A percentile compares a stretch with the other conserved stretches of the same genome.
These are phyloP conservation scores for Cyclocybe cylindracea DNA, from an alignment of 768 basidiomycete genomes.

Conservation along the genomic window DNA sequence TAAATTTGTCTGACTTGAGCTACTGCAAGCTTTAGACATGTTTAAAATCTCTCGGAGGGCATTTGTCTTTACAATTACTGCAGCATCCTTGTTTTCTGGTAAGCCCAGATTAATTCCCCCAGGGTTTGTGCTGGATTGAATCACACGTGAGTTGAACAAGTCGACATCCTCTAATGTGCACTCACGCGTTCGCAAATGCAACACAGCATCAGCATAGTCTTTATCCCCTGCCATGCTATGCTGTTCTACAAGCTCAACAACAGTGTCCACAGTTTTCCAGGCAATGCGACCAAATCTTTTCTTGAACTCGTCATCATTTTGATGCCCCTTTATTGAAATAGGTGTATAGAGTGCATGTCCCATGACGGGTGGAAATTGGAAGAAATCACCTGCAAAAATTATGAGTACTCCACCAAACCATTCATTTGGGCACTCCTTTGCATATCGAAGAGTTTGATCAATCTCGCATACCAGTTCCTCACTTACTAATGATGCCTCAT, in stretches of 20 bases:
- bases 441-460: constrained; percentile 26
- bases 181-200: background rate
- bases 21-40: constrained; percentile 1
- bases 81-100: background rate
- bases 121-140: constrained; percentile 9
- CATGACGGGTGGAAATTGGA: constrained; percentile 31
- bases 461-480: constrained; percentile 23
- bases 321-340: constrained; percentile 18
- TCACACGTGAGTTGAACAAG: constrained; percentile 5
- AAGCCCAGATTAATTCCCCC: constrained; percentile 12
- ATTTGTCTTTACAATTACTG: background rate
- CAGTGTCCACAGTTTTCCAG: constrained; percentile 10
- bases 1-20: background rate
- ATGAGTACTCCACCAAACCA: constrained; percentile 31
- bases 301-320: constrained; percentile 3
- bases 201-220: constrained; percentile 21
- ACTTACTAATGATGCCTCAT: constrained; percentile 29
- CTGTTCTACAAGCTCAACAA: constrained; percentile 20
- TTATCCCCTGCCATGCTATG: constrained; percentile 22
- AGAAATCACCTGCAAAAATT: constrained; percentile 35
- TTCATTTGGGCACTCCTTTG: constrained; percentile 15
- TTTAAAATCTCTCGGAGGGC: background rate
- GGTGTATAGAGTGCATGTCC: constrained; percentile 27
- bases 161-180: constrained; percentile 5
- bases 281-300: constrained; percentile 5